A percentile compares a stretch with the other conserved stretches of the same genome.
phyloP scores from a whole-genome alignment of 352 stramenopile species.

The Pythium graminicola region DNA sequence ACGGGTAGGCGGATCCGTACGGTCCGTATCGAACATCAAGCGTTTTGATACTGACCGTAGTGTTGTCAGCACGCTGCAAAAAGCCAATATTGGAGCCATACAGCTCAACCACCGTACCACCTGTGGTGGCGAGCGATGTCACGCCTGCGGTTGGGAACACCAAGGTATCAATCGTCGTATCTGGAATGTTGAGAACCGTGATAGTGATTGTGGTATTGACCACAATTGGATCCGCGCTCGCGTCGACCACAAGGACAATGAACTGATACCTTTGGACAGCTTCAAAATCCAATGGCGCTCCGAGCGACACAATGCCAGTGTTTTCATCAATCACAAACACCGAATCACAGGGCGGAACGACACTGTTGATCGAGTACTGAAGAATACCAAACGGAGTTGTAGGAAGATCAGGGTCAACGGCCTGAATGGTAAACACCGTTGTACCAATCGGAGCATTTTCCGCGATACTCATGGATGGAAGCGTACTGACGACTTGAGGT shows the following conservation, averaged over 20 bases:
- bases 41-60: conserved; percentile 27
- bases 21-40: conserved; percentile 38
- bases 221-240: conserved; percentile 19
- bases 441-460: conserved; percentile 29
- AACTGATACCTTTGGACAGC: conserved; percentile 37
- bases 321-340: conserved; percentile 12
- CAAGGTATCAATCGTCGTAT: conserved; percentile 26
- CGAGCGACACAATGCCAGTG: conserved; percentile 35
- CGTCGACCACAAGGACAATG: conserved; percentile 31
- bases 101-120: conserved; percentile 33
- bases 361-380: conserved; percentile 25
- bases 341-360: conserved; percentile 24
- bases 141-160: not conserved
- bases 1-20: conserved; percentile 32
- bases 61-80: conserved; percentile 34
- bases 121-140: conserved; percentile 27
- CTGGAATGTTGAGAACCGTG: conserved; percentile 18
- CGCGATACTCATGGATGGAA: conserved; percentile 24
- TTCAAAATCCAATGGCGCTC: conserved; percentile 37
- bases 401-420: conserved; percentile 34
- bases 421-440: conserved; percentile 26
- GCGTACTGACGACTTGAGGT: conserved; percentile 28
- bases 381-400: conserved; percentile 29
- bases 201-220: conserved; percentile 1
- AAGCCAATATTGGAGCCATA: conserved; percentile 53